Percentiles rank a stretch among this genome's conserved stretches.
Conservation (phyloP, 352 stramenopile genomes). For the Globisporangium paddicum region DNA sequence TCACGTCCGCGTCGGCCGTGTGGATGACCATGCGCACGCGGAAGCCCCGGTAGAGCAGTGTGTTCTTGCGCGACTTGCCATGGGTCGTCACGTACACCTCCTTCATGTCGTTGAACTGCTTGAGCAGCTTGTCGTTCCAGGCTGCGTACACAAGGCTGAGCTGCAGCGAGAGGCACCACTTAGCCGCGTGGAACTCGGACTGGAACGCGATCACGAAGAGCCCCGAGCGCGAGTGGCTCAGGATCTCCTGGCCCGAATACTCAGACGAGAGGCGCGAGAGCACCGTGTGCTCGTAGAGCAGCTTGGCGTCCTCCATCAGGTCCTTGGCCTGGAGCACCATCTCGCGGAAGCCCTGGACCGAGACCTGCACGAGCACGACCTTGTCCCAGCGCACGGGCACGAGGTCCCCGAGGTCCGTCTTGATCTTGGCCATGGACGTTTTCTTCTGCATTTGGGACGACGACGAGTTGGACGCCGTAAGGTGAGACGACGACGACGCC, state of each 20-base stretch:
- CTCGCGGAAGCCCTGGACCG: slow-evolving; percentile 75
- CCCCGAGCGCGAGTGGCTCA: slow-evolving; percentile 67
- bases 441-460: slow-evolving; percentile 37
- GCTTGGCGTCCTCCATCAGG: slow-evolving; percentile 82
- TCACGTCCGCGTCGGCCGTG: slow-evolving; percentile 47
- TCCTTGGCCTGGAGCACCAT: slow-evolving; percentile 75
- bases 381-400: slow-evolving; percentile 76
- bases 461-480: neutral
- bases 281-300: slow-evolving; percentile 85
- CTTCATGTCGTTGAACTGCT: slow-evolving; percentile 78
- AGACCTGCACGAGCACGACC: slow-evolving; percentile 82
- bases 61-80: slow-evolving; percentile 68
- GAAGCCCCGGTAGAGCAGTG: slow-evolving; percentile 79
- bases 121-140: slow-evolving; percentile 86
- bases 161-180: slow-evolving; percentile 85
- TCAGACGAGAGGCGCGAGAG: slow-evolving; percentile 76
- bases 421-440: slow-evolving; percentile 56
- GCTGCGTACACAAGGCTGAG: slow-evolving; percentile 81
- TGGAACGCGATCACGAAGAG: slow-evolving; percentile 83
- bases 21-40: slow-evolving; percentile 87
- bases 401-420: slow-evolving; percentile 74
- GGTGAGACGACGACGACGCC: neutral
- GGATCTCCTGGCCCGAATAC: slow-evolving; percentile 77
- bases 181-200: slow-evolving; percentile 83
- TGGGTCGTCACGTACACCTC: slow-evolving; percentile 55